Base-by-base conservation (phyloP, 2,329 filamentous ascomycete genomes). In the Aciculosporium take region DNA sequence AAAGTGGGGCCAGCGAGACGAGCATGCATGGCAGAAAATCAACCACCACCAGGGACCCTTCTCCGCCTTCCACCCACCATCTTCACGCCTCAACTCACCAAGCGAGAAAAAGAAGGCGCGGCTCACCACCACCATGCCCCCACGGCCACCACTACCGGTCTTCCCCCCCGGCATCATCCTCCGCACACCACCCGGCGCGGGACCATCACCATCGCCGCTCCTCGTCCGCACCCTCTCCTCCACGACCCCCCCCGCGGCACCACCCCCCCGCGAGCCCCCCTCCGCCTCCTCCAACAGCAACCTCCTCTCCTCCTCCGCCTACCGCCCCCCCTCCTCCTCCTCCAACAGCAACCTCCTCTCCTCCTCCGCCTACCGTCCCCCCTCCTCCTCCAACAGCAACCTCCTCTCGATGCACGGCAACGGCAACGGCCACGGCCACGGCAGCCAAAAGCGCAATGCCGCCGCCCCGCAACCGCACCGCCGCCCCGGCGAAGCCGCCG, bases 111-210 rank as follows among this genome's bases (percentile, higher is more conserved):
- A 15, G 2, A 24, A 8, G 8, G 9, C n/a, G 9, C 29, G 18
- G 18, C 40, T 21, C 43, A 48, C 31, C 27, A 41, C 48, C 48
- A 56, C 48, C 40, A 69, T 69, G 66, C 59, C 63, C 42, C 62
- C 62, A 15, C 55, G 63, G 13, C 32, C 47, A 18, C 10, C 17
- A 27, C 21, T 29, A 31, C 40, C 20, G 6, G n/a, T n/a, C n/a
- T n/a, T n/a, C n/a, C n/a, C n/a, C n/a, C n/a, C 7, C 32, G 4
- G 9, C 1, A 41, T 17, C 41, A 34, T 40, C 29, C 7, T 8
- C 29, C 18, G 31, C 7, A n/a, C n/a, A n/a, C n/a, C n/a, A n/a
- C n/a, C n/a, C n/a, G n/a, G n/a, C n/a, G n/a, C n/a, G n/a, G n/a
- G n/a, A n/a, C n/a, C 8, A 23, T 13, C 42, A 33, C 39, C 24